Percentiles rank a stretch among this genome's conserved stretches.
These are phyloP conservation scores for Candida silvicultrix DNA, from an alignment of 805 yeast species.

Conservation along the genomic window DNA sequence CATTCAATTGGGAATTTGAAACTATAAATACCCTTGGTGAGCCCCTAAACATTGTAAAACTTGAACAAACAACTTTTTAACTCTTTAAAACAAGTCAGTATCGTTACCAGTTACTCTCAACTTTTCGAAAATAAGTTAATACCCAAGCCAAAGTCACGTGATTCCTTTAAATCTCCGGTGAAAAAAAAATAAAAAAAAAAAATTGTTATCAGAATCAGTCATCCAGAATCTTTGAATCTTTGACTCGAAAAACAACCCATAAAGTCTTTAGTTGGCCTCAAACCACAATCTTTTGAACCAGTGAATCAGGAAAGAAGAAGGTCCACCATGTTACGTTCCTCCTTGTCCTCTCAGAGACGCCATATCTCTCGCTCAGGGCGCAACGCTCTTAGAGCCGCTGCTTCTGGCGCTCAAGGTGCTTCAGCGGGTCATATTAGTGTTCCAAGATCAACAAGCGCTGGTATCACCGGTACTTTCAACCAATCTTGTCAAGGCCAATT, in stretches of 20 bases:
- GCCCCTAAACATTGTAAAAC: too few species aligned
- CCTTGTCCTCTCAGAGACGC: slow-evolving; percentile 20
- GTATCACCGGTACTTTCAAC: slow-evolving; percentile 12
- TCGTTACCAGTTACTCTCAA: too few species aligned
- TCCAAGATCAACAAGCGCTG: slow-evolving; percentile 8
- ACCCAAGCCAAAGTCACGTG: not conserved
- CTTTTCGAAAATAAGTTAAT: too few species aligned
- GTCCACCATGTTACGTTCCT: slow-evolving; percentile 19
- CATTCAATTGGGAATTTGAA: not conserved
- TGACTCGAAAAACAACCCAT: not conserved
- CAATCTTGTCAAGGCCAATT: slow-evolving; percentile 9
- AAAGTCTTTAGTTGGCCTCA: too few species aligned
- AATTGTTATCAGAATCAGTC: not conserved
- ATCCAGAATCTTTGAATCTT: not conserved
- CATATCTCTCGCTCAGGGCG: slow-evolving; percentile 19
- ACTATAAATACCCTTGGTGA: not conserved
- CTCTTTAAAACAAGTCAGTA: too few species aligned
- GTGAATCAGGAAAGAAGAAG: too few species aligned
- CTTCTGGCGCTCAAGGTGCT: slow-evolving; percentile 4
- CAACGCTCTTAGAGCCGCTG: slow-evolving; percentile 6
- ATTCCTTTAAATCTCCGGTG: not conserved
- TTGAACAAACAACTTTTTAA: too few species aligned
- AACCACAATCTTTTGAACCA: too few species aligned
- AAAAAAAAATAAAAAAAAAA: too few species aligned
- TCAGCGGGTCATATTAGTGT: slow-evolving; percentile 4